These are phyloP conservation scores for Phaeomoniella chlamydospora DNA, from an alignment of 2,329 filamentous ascomycete genomes.

Conservation along the genomic window DNA sequence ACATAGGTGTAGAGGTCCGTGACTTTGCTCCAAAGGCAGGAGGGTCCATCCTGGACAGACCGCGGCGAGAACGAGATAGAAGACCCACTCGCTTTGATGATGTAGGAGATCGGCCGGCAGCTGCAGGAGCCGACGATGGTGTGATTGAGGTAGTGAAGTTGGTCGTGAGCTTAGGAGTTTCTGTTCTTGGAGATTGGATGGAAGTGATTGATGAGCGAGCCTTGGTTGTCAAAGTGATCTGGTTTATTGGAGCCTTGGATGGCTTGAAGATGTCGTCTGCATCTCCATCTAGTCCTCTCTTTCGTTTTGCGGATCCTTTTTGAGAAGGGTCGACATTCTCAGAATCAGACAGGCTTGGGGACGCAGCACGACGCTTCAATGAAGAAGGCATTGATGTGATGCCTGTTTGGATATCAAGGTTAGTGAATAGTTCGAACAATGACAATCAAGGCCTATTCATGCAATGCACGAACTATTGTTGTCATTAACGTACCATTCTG, in stretches of 20 bases:
- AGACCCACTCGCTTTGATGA: slow-evolving; percentile 54
- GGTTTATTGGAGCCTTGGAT: slow-evolving; percentile 28
- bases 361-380: slow-evolving; percentile 31
- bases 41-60: slow-evolving; percentile 55
- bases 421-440: background rate
- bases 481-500: slow-evolving; percentile 38
- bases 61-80: slow-evolving; percentile 52
- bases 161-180: slow-evolving; percentile 10
- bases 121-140: slow-evolving; percentile 46
- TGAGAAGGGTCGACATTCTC: slow-evolving; percentile 45
- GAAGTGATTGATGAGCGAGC: slow-evolving; percentile 2
- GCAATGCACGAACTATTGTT: too few species aligned
- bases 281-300: slow-evolving; percentile 20
- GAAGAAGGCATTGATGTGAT: slow-evolving; percentile 17
- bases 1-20: slow-evolving; percentile 44
- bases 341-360: slow-evolving; percentile 32
- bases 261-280: slow-evolving; percentile 29
- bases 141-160: slow-evolving; percentile 20
- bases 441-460: background rate
- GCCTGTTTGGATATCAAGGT: slow-evolving; percentile 5
- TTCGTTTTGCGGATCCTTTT: slow-evolving; percentile 33
- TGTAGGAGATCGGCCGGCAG: slow-evolving; percentile 69
- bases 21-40: slow-evolving; percentile 41
- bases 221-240: slow-evolving; percentile 10
- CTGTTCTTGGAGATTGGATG: slow-evolving; percentile 8